Evolutionary conservation across 495 filamentous ascomycete genomes (phyloP), one percentile per base, ranked within the genome.

Genomic region (Penicillium malachiteum): DNA sequence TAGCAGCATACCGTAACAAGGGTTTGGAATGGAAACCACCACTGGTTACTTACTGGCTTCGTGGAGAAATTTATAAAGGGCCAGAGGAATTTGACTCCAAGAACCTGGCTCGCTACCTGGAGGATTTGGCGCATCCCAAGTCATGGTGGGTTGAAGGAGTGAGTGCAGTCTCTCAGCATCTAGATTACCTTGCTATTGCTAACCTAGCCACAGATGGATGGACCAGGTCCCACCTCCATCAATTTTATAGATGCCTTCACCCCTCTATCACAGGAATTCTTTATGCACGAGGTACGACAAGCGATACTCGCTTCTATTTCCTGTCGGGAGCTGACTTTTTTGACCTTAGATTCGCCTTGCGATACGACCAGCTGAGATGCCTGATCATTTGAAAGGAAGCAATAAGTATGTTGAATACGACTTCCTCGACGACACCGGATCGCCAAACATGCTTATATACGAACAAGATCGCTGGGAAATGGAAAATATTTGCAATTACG

Each of bases 31-130:
- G 14, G 12, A 18, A 32, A 4, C 21, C 30, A 10, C 41, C 45
- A 4, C 26, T 43, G 34, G 50, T 58, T 6, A 48, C 35, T 26
- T 58, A 53, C 18, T 58, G 55, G 55, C 31, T 34, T 1, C 21
- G 41, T 3, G 55, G 55, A 32, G 11, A 14, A 1, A 42, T 34
- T 8, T 21, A 52, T 31, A 47, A 48, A 18, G 4, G 26, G 12
- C 50, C 55, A 16, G 37, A 42, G 7, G 8, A 17, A n/a, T 40
- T 32, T 13, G 38, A 32, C 1, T 14, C 14, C 3, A 3, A 14
- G 46, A 21, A 37, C 7, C 11, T 21, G 4, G 6, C 21, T 44
- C 3, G 12, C 2, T 46, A 32, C 26, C 8, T 7, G 43, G 11
- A 12, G 5, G 43, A 46, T 21, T 26, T 46, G 12, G 26, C 5